Conservation (phyloP, 2,329 filamentous ascomycete genomes). For the Xylariales sp. region DNA sequence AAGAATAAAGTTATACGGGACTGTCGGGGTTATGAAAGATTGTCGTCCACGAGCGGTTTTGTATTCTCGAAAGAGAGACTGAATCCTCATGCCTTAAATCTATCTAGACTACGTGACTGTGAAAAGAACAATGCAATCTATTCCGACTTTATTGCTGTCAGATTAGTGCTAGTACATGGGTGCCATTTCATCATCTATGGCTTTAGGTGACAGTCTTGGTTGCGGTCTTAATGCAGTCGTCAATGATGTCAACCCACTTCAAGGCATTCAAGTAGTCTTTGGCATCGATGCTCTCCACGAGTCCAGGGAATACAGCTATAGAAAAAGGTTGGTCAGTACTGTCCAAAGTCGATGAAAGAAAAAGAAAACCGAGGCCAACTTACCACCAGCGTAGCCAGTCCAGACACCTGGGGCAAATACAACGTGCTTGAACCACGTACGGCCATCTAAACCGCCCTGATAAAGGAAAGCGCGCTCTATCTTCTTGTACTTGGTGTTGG, state of each 20-base stretch:
- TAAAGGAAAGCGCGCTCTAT: constrained; percentile 80
- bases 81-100: no score
- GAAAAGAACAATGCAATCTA: no score
- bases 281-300: constrained; percentile 58
- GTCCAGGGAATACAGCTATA: constrained; percentile 56
- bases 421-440: constrained; percentile 91
- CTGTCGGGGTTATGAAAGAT: no score
- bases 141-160: no score
- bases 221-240: constrained; percentile 43
- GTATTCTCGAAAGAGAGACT: no score
- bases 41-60: no score
- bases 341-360: no score
- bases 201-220: constrained; percentile 35
- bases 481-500: constrained; percentile 79
- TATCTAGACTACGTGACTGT: no score
- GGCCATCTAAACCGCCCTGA: constrained; percentile 68
- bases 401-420: constrained; percentile 88
- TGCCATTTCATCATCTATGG: no score
- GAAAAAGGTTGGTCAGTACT: not conserved
- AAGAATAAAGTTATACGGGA: no score
- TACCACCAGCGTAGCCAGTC: constrained; percentile 83
- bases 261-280: constrained; percentile 54
- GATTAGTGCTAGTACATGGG: no score
- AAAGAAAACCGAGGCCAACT: no score
- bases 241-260: constrained; percentile 57